phyloP scores from a whole-genome alignment of 176 grass and related monocot species.

The Cocos nucifera region DNA sequence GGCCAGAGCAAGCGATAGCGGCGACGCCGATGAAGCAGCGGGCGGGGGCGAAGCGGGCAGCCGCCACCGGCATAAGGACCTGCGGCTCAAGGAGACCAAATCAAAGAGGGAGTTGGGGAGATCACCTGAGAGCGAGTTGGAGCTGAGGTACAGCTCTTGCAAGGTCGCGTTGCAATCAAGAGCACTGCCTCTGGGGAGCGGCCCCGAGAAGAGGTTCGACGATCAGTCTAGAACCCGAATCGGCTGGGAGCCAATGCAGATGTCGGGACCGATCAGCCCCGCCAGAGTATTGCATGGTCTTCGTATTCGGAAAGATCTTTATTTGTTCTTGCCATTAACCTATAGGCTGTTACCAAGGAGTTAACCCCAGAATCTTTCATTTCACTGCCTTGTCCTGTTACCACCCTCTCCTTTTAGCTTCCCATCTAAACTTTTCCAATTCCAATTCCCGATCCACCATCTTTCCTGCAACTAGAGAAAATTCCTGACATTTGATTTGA shows the following conservation, averaged over 20 bases:
- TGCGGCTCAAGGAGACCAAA: conserved; percentile 31
- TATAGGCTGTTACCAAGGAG: too few species aligned
- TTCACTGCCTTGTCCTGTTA: too few species aligned
- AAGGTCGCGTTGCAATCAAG: conserved; percentile 44
- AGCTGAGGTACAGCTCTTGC: conserved; percentile 36
- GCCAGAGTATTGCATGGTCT: conserved; percentile 42
- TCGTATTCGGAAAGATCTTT: too few species aligned
- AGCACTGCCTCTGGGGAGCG: conserved; percentile 22
- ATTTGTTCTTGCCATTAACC: too few species aligned
- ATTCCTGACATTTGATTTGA: too few species aligned
- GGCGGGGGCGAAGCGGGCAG: conserved; percentile 1
- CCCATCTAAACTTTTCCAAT: too few species aligned
- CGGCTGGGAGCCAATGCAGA: conserved; percentile 35
- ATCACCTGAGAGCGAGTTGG: conserved; percentile 50
- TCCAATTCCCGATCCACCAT: too few species aligned
- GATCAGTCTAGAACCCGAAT: conserved; percentile 57
- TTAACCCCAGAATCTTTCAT: too few species aligned
- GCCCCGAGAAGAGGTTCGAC: conserved; percentile 44
- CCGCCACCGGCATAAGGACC: conserved; percentile 13
- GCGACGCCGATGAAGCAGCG: conserved; percentile 23
- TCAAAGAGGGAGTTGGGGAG: conserved; percentile 50
- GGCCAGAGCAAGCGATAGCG: conserved; percentile 15
- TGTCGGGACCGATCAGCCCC: conserved; percentile 38
- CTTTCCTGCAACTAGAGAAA: too few species aligned
- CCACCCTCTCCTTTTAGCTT: too few species aligned